Evolutionary conservation across 2,329 filamentous ascomycete species (phyloP).

Genomic region (Epichloe sp.): DNA sequence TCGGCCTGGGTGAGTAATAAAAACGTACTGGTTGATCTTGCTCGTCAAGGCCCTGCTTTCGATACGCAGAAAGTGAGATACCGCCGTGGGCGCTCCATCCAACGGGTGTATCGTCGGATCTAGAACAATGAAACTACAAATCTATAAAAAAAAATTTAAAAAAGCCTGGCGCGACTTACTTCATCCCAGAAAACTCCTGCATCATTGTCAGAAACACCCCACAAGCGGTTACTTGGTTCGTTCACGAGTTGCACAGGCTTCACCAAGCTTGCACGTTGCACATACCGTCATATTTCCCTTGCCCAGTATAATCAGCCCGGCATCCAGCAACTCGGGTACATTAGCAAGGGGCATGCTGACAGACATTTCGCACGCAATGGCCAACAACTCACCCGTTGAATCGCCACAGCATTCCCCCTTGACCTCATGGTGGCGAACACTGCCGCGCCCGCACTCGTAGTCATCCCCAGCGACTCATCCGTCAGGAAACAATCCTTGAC

Average conservation of each 20-base stretch:
- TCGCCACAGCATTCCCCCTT: neutral
- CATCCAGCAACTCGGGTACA: neutral
- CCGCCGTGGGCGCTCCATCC: neutral
- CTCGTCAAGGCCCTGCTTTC: neutral
- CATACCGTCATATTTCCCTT: neutral
- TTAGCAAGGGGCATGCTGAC: no score
- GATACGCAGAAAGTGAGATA: neutral
- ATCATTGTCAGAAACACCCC: no score
- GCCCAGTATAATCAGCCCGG: neutral
- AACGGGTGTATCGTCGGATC: neutral
- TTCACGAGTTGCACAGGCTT: no score
- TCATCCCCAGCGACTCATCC: neutral
- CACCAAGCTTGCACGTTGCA: no score
- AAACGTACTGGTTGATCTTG: neutral
- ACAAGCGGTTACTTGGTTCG: no score
- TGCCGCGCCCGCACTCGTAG: neutral
- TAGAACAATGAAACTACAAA: no score
- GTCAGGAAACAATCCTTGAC: neutral
- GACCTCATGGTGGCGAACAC: neutral
- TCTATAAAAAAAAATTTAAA: no score
- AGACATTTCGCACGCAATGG: no score
- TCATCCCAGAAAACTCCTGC: neutral
- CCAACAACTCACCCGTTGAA: neutral
- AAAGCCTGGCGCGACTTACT: neutral
- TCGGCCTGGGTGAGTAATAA: neutral